Conservation (phyloP, 2,329 filamentous ascomycete species). For the Monilinia fructicola region DNA sequence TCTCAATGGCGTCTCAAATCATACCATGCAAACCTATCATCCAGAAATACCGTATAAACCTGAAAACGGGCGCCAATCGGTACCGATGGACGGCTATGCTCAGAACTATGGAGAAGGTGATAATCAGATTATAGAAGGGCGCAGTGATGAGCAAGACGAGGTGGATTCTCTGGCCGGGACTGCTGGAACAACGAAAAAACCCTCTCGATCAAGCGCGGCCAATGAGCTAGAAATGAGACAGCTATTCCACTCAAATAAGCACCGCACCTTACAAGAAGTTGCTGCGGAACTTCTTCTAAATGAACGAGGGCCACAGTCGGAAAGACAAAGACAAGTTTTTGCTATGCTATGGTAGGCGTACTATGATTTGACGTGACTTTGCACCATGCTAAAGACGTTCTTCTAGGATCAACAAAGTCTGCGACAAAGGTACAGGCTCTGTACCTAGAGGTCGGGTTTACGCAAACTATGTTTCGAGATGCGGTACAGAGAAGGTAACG, state of each 20-base stretch:
- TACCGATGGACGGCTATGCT: conserved; percentile 55
- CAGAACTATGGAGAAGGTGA: conserved; percentile 58
- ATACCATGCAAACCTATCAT: conserved; percentile 45
- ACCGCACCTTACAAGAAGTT: conserved; percentile 67
- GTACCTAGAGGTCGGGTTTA: conserved; percentile 93
- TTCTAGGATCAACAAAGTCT: conserved; percentile 69
- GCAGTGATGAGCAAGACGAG: conserved; percentile 56
- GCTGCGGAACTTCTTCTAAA: conserved; percentile 75
- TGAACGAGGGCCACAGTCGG: conserved; percentile 76
- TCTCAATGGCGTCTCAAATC: conserved; percentile 50
- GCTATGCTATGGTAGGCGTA: conserved; percentile 78
- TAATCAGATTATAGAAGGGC: conserved; percentile 58
- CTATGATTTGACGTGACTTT: background rate
- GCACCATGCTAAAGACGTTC: conserved; percentile 24
- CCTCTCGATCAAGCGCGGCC: conserved; percentile 69
- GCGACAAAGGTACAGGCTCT: conserved; percentile 74
- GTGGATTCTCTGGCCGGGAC: conserved; percentile 52
- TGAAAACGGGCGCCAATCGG: conserved; percentile 48
- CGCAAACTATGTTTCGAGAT: conserved; percentile 89
- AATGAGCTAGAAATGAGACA: conserved; percentile 80
- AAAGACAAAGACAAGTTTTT: conserved; percentile 81
- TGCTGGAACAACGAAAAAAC: conserved; percentile 52
- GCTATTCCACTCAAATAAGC: conserved; percentile 67
- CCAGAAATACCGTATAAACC: conserved; percentile 44
- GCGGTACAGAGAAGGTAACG: conserved; percentile 89